These are phyloP conservation scores for Colletotrichum lentis DNA, from an alignment of 2,329 filamentous ascomycete species.

Conservation along the genomic window DNA sequence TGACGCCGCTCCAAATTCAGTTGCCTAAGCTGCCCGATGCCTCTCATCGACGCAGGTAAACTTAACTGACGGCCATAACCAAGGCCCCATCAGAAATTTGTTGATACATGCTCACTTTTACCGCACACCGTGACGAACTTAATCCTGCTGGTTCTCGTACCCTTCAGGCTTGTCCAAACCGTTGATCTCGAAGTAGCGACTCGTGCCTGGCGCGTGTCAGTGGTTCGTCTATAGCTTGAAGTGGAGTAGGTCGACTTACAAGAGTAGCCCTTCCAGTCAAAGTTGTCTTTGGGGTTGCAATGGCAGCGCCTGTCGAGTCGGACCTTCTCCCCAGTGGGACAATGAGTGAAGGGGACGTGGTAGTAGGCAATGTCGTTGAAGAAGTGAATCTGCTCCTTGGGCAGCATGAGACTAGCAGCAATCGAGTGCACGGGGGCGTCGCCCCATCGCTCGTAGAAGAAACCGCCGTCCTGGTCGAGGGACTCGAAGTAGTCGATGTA, in stretches of 20 bases:
- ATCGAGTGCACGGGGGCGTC: conserved; percentile 99
- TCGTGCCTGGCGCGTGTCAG: conserved; percentile 68
- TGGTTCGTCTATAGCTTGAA: not conserved
- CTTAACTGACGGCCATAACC: conserved; percentile 29
- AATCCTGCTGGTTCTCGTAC: conserved; percentile 75
- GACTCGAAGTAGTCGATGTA: conserved; percentile 92
- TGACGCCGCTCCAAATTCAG: conserved; percentile 38
- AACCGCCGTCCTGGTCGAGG: conserved; percentile 89
- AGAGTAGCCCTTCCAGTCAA: conserved; percentile 99
- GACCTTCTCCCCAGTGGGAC: conserved; percentile 87
- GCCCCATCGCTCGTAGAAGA: conserved; percentile 99
- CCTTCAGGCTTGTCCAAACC: conserved; percentile 83
- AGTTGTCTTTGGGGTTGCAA: conserved; percentile 96
- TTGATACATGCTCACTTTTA: conserved; percentile 33
- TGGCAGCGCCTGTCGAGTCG: conserved; percentile 87
- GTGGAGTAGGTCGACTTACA: conserved; percentile 67
- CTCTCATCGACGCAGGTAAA: conserved; percentile 29
- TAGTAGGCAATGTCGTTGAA: conserved; percentile 99
- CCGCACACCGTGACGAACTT: conserved; percentile 39
- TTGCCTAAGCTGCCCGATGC: conserved; percentile 29
- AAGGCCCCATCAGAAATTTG: conserved; percentile 27
- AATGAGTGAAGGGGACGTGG: conserved; percentile 97
- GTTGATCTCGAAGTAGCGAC: conserved; percentile 85
- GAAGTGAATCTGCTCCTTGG: conserved; percentile 96
- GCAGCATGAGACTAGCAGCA: conserved; percentile 83